These are phyloP conservation scores for Lepidium campestre DNA, from an alignment of 441 rosid species.

Conservation along the genomic window DNA sequence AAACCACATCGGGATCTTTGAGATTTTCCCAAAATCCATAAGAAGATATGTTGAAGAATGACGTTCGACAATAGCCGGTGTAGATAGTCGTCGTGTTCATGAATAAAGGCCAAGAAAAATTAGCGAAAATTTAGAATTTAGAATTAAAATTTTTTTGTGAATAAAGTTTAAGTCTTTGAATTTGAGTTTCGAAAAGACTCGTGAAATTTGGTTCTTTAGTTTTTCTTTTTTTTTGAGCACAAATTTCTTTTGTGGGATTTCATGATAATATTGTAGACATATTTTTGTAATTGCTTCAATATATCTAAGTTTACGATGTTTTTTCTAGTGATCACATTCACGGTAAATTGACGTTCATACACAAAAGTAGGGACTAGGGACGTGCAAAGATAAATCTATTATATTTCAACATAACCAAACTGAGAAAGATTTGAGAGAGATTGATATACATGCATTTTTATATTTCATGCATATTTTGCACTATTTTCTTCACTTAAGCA, in stretches of 20 bases:
- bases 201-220: neutral
- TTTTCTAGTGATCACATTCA: too few relatives aligned
- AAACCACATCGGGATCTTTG: neutral
- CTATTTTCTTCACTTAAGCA: too few relatives aligned
- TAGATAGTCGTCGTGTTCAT: conserved; percentile 10
- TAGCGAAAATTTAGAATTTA: neutral
- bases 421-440: too few relatives aligned
- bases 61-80: neutral
- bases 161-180: neutral
- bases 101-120: neutral
- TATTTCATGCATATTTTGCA: too few relatives aligned
- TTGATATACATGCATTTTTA: too few relatives aligned
- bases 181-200: neutral
- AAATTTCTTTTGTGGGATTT: neutral
- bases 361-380: too few relatives aligned
- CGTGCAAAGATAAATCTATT: too few relatives aligned
- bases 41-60: conserved; percentile 7
- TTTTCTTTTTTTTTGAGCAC: neutral
- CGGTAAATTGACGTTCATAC: too few relatives aligned
- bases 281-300: too few relatives aligned
- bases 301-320: too few relatives aligned
- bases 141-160: neutral
- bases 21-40: conserved; percentile 13
- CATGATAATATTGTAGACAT: too few relatives aligned
- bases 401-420: too few relatives aligned